These are phyloP conservation scores for Scytalidium sp. DNA, from an alignment of 2,329 filamentous ascomycete species.

Conservation along the genomic window DNA sequence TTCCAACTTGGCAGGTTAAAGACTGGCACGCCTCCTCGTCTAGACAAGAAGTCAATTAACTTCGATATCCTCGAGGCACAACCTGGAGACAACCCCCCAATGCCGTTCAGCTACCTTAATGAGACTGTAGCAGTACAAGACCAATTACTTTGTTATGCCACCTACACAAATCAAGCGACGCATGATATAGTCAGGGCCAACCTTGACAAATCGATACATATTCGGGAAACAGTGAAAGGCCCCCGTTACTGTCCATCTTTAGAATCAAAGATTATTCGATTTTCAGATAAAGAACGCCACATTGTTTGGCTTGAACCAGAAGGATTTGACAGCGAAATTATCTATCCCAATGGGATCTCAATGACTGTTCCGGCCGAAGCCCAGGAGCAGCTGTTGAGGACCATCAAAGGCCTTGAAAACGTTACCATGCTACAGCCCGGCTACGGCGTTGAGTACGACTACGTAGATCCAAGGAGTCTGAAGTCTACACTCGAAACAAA, in stretches of 20 bases:
- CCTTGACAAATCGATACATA: constrained; percentile 94
- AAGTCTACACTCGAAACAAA: constrained; percentile 93
- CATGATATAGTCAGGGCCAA: constrained; percentile 85
- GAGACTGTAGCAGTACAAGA: constrained; percentile 71
- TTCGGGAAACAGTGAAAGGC: constrained; percentile 90
- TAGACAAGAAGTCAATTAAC: constrained; percentile 80
- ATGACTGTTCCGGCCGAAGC: constrained; percentile 93
- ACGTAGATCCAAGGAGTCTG: constrained; percentile 88
- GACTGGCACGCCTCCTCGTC: constrained; percentile 88
- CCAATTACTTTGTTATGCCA: constrained; percentile 83
- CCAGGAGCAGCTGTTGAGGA: constrained; percentile 81
- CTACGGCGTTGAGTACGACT: constrained; percentile 98
- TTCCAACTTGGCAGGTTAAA: constrained; percentile 89
- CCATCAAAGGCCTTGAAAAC: constrained; percentile 82
- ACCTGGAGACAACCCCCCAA: constrained; percentile 78
- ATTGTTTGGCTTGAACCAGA: constrained; percentile 98
- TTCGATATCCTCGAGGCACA: constrained; percentile 71
- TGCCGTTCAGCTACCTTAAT: constrained; percentile 90
- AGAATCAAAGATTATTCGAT: constrained; percentile 90
- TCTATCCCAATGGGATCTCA: constrained; percentile 95
- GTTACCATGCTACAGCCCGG: constrained; percentile 91
- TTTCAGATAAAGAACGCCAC: constrained; percentile 75
- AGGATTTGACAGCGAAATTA: constrained; percentile 82
- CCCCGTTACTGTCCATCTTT: constrained; percentile 94
- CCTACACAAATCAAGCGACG: constrained; percentile 78